Evolutionary conservation across 345 rosid species (phyloP), one percentile per base, ranked within the genome.

Genomic region (Syzygium aromaticum): DNA sequence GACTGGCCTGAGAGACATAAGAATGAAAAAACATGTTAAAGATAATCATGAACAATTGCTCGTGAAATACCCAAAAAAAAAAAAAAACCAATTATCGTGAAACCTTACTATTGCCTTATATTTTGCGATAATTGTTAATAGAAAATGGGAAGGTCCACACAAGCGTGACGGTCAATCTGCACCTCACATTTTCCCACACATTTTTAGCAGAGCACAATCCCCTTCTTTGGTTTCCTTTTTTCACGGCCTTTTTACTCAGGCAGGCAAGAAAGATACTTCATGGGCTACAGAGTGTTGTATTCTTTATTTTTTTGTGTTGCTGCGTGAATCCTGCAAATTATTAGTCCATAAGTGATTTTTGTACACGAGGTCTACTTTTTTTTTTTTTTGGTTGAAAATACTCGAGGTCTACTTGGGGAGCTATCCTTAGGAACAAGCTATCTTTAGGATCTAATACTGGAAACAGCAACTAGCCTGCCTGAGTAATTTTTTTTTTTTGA

Each of bases 1-100:
- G 21, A 96, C 98, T 49, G 98, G 99, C 95, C 99, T 96, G 88
- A 52, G 54, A 78, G 9, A 27, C 5, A 27, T 1, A 7, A 59
- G 86, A 52, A 54, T 1, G 25, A n/a, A 54, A 51, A 86, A 19
- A 77, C 11, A 64, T 6, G 77, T 28, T 25, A 40, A 22, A 27
- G 25, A 40, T 52, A 52, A 51, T 28, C 52, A 59, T 40, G 63
- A 82, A 8, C 13, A 11, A 15, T 16, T 21, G 30, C 56, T 56
- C 33, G 51, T 21, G 38, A 33, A 67, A 54, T n/a, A n/a, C 23
- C 23, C 56, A 4, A 4, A 4, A 40, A 40, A 53, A 17, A 53
- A 53, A 53, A 6, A 53, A 16, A n/a, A n/a, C n/a, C 13, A 3
- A 53, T 14, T 14, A 17, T 53, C 22, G 22, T 6, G 22, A 53